Conservation (phyloP, 345 rosid species). For the Brassica incana region DNA sequence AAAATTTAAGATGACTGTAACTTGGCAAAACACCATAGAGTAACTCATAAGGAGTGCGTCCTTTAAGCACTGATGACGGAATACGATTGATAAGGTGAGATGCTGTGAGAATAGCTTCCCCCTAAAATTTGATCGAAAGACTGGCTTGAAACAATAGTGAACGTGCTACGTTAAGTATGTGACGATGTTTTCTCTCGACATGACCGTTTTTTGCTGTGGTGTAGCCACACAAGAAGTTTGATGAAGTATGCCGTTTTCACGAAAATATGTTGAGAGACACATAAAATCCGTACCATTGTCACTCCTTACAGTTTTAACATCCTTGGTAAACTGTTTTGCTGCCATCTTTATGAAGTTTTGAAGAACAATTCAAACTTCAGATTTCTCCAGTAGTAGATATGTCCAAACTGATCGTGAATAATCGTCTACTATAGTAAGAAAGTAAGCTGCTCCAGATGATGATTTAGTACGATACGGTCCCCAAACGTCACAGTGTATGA, state of each 20-base stretch:
- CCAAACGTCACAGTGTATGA: not conserved
- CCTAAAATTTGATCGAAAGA: not conserved
- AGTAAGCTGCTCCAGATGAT: not conserved
- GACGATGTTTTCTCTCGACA: not conserved
- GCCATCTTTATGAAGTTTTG: not conserved
- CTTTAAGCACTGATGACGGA: not conserved
- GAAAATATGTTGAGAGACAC: not conserved
- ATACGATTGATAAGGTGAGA: not conserved
- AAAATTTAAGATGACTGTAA: not conserved
- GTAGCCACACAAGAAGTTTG: not conserved
- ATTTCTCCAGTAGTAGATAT: not conserved
- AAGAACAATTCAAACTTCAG: not conserved
- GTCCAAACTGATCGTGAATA: not conserved
- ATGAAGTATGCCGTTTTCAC: not conserved
- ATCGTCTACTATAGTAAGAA: not conserved
- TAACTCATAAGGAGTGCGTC: not conserved
- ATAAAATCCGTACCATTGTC: not conserved
- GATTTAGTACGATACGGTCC: not conserved
- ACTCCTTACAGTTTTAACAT: not conserved
- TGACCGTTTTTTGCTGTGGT: not conserved
- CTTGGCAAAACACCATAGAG: not conserved
- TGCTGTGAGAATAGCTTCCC: not conserved
- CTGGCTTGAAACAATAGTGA: not conserved
- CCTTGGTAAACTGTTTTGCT: not conserved
- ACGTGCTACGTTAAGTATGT: not conserved